Evolutionary conservation across 2,329 filamentous ascomycete genomes (phyloP).

Genomic region (Exophiala oligosperma): DNA sequence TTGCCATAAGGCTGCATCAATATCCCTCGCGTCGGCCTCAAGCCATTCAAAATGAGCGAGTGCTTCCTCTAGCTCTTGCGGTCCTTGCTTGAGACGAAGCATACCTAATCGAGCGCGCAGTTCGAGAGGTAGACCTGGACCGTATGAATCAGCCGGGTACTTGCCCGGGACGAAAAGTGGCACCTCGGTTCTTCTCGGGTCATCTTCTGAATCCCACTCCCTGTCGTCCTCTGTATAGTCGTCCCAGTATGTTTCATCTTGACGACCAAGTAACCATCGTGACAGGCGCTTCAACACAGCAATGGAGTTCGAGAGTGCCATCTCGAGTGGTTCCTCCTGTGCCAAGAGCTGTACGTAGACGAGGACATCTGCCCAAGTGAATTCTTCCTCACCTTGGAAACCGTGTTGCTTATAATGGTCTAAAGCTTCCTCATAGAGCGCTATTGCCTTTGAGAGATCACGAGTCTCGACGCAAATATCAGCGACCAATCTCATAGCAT

Average conservation of each 20-base stretch:
- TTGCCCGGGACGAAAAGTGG: constrained; percentile 59
- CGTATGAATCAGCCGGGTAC: constrained; percentile 64
- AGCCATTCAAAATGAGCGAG: constrained; percentile 72
- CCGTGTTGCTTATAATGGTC: constrained; percentile 47
- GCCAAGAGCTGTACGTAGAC: constrained; percentile 82
- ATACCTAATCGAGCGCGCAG: constrained; percentile 80
- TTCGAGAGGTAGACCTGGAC: constrained; percentile 73
- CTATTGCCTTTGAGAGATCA: constrained; percentile 49
- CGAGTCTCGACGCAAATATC: constrained; percentile 56
- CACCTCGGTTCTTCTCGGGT: constrained; percentile 63
- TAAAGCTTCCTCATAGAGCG: constrained; percentile 55
- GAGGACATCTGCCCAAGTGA: constrained; percentile 79
- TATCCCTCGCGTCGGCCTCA: constrained; percentile 59
- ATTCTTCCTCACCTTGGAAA: constrained; percentile 42
- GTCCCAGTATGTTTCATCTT: constrained; percentile 77
- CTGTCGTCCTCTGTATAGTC: constrained; percentile 68
- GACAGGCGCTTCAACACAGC: constrained; percentile 68
- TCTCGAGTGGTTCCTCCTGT: constrained; percentile 52
- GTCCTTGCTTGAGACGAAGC: constrained; percentile 72
- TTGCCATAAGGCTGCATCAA: constrained; percentile 57
- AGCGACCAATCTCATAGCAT: constrained; percentile 57
- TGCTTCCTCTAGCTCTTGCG: constrained; percentile 66
- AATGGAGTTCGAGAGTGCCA: constrained; percentile 56
- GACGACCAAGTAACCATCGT: constrained; percentile 79
- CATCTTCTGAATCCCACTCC: constrained; percentile 80